These are phyloP conservation scores for Cucurbita pepo DNA, from an alignment of 306 rosid species.

Conservation along the genomic window DNA sequence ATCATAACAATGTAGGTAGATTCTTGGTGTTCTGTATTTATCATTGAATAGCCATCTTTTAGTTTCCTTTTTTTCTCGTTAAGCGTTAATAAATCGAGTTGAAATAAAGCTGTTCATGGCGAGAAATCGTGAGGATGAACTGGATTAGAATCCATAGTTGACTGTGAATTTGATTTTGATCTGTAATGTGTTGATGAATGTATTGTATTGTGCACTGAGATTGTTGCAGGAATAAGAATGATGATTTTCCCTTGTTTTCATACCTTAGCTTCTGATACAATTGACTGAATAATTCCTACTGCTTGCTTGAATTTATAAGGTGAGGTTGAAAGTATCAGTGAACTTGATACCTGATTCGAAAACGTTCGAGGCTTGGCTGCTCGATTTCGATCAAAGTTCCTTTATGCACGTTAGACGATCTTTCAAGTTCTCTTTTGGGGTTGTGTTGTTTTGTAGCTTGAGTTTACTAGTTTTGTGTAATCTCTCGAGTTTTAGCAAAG, in stretches of 20 bases:
- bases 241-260: not conserved
- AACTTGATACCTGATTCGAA: no score
- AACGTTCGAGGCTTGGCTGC: no score
- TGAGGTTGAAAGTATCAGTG: no score
- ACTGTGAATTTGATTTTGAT: not conserved
- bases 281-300: no score
- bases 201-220: not conserved
- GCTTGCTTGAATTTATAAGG: not conserved
- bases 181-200: not conserved
- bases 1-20: not conserved
- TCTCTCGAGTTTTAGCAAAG: no score
- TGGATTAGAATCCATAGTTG: not conserved
- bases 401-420: no score
- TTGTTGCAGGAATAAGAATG: not conserved
- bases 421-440: no score
- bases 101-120: not conserved
- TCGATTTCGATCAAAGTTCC: no score
- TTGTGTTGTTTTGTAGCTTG: no score
- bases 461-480: no score
- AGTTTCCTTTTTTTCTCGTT: not conserved
- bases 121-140: not conserved
- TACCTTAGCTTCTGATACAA: not conserved
- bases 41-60: not conserved
- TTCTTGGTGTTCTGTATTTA: not conserved
- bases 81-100: not conserved